phyloP scores from a whole-genome alignment of 495 filamentous ascomycete genomes.

The Physcia stellaris region DNA sequence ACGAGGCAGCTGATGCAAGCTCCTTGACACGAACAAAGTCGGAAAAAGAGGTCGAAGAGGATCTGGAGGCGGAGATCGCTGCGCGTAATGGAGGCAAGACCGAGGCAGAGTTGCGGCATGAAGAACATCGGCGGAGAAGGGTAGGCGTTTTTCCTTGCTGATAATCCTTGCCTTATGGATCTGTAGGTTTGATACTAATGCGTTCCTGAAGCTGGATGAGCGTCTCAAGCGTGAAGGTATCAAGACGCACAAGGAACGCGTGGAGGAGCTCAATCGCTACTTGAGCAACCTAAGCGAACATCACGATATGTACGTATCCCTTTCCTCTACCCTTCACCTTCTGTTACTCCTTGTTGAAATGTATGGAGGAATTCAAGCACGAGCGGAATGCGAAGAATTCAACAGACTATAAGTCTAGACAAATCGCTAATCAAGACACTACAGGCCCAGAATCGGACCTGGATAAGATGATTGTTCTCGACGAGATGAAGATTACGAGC shows the following conservation, averaged over 20 bases:
- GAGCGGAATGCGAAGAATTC: neutral
- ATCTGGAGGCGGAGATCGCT: neutral
- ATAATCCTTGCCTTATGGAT: neutral
- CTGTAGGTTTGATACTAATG: constrained; percentile 4
- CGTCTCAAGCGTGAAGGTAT: constrained; percentile 66
- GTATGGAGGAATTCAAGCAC: neutral
- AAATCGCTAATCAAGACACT: neutral
- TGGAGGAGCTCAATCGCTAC: constrained; percentile 92
- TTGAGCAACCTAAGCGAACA: constrained; percentile 86
- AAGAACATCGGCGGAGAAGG: constrained; percentile 66
- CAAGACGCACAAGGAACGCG: constrained; percentile 94
- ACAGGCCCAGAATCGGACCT: constrained; percentile 60
- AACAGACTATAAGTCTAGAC: neutral
- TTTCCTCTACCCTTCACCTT: constrained; percentile 1
- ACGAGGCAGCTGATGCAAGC: constrained; percentile 8
- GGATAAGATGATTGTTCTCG: constrained; percentile 37
- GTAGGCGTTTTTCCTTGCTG: constrained; percentile 36
- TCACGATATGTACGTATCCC: constrained; percentile 70
- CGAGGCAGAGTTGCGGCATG: constrained; percentile 67
- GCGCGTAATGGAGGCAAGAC: constrained; percentile 44
- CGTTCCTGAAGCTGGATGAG: constrained; percentile 32
- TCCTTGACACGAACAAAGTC: constrained; percentile 12
- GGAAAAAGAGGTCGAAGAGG: constrained; percentile 8
- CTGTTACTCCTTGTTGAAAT: neutral
- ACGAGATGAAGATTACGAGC: neutral